phyloP scores from a whole-genome alignment of 78 protist genomes.

The Acrasis kona region DNA sequence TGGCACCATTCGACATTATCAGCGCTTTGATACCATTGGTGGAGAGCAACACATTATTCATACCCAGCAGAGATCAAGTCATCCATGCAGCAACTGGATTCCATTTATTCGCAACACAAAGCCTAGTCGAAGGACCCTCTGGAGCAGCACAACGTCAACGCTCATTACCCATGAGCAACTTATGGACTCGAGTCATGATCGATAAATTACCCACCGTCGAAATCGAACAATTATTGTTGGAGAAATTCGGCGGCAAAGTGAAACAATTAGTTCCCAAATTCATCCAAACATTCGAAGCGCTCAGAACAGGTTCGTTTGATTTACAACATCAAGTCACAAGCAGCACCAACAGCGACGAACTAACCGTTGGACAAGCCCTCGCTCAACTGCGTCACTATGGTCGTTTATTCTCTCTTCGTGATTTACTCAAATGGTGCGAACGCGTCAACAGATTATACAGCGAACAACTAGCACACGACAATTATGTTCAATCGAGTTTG shows the following conservation, averaged over 20 bases:
- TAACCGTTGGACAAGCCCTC: background rate
- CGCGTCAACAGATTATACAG: background rate
- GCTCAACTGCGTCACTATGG: constrained; percentile 3
- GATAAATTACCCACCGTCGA: background rate
- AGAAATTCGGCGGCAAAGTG: background rate
- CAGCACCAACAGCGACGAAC: background rate
- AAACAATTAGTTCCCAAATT: constrained; percentile 17
- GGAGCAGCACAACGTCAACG: background rate
- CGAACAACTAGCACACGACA: background rate
- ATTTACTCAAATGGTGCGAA: constrained; percentile 66
- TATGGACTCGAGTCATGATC: background rate
- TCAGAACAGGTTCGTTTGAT: too few relatives aligned
- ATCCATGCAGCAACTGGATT: constrained; percentile 72
- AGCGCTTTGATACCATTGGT: constrained; percentile 71
- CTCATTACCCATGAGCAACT: background rate
- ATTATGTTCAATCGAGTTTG: constrained; percentile 24
- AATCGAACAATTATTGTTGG: constrained; percentile 1
- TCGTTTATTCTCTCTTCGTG: constrained; percentile 47
- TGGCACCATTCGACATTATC: constrained; percentile 79
- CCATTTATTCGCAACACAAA: constrained; percentile 74
- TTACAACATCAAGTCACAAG: background rate
- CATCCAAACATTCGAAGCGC: constrained; percentile 28
- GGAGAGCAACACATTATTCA: constrained; percentile 47
- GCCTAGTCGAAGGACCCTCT: background rate
- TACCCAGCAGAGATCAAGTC: constrained; percentile 42